A percentile compares a stretch with the other conserved stretches of the same genome.
Evolutionary conservation across 129 eudicot genomes (phyloP).

Genomic region (Flaveria bidentis): DNA sequence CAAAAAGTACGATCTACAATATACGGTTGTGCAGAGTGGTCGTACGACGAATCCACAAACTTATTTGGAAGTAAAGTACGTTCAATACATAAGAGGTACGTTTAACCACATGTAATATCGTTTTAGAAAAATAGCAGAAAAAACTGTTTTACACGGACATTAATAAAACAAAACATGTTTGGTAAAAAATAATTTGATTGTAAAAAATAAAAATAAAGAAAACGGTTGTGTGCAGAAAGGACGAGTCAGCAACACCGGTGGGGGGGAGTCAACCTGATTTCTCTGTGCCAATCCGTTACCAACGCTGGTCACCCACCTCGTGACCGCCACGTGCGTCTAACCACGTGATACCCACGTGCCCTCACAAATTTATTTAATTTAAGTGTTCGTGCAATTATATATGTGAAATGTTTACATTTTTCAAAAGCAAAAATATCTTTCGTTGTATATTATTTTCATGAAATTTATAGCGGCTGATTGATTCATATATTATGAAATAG

Average conservation of each 20-base stretch:
- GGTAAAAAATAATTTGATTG: background rate
- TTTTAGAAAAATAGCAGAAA: too few relatives aligned
- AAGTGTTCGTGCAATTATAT: background rate
- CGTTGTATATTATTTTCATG: background rate
- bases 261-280: conserved; percentile 35
- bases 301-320: conserved; percentile 45
- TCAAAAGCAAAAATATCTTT: conserved; percentile 15
- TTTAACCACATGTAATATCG: too few relatives aligned
- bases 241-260: conserved; percentile 30
- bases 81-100: too few relatives aligned
- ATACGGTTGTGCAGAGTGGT: too few relatives aligned
- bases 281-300: conserved; percentile 39
- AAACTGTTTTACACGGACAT: too few relatives aligned
- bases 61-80: too few relatives aligned
- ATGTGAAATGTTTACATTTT: background rate
- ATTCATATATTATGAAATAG: background rate
- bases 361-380: background rate
- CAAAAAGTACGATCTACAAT: too few relatives aligned
- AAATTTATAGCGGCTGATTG: background rate
- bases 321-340: conserved; percentile 36
- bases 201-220: background rate
- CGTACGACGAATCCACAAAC: too few relatives aligned
- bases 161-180: too few relatives aligned
- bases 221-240: background rate
- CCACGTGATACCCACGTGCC: conserved; percentile 49